Base-by-base conservation (phyloP, 345 rosid species). In the Passiflora organensis region DNA sequence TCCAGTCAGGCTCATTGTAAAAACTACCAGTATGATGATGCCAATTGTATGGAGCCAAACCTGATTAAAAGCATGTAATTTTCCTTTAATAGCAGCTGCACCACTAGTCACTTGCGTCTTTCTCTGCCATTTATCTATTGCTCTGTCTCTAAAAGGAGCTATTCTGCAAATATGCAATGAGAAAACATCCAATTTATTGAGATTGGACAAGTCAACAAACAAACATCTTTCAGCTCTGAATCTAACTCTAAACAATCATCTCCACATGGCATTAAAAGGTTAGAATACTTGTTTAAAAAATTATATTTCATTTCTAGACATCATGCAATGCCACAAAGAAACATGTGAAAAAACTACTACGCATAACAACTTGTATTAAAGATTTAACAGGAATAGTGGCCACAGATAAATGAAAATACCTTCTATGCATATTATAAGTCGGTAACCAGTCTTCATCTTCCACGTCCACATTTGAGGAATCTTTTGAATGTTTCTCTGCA, bases 1-100 rank as follows among this genome's bases (percentile, higher is more conserved):
- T 23, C 32, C 15, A 24, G 56, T 64, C 46, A 69, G 63, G 55
- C 60, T 51, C 47, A 14, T 59, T 53, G 45, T 28, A 39, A 11
- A n/a, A 17, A 37, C 36, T 1, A 50, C 13, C 1, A 25, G 28
- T 10, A 53, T 6, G 28, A 60, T 25, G 36, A 22, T 39, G 45
- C 44, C 6, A 21, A 60, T 48, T 42, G 18, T 24, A 21, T 2
- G 28, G 47, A 41, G 51, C 46, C 66, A 54, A 72, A 93, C 99
- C 99, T 89, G 99, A 80, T 89, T 86, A 73, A 93, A 93, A 58
- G 96, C 99, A 0, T 86, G 87, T 57, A 89, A 78, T 68, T 85
- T 89, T 69, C 80, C 77, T 68, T 76, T 89, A 13, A 89, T 78
- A 49, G 99, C 96, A 59, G 95, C 95, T 51, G 89, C 89, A 65